Evolutionary conservation across 2,329 filamentous ascomycete species (phyloP), one percentile per base, ranked within the genome.

Genomic region (Phaeosphaeriaceae sp.): DNA sequence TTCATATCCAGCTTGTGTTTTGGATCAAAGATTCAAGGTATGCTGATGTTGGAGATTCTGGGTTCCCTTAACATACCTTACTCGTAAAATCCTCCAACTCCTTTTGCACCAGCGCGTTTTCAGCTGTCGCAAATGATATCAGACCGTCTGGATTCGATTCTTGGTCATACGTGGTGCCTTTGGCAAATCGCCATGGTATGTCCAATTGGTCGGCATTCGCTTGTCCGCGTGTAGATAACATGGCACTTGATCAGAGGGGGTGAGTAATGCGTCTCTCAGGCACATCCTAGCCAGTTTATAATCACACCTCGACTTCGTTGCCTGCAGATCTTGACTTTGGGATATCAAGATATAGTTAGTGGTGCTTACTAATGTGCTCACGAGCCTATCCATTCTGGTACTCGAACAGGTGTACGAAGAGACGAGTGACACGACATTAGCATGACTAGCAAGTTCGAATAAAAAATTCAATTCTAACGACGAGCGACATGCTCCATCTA

Each of bases 101-200:
- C 19, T 76, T 61, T 46, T 85, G 83, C 79, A 85, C 82, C 25
- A 86, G 76, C 0, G 73, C 70, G 64, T 86, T 86, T 66, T 86
- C 84, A 1, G 84, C 84, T 2, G 85, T 77, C 0, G 82, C 83
- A 1, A 86, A 76, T 54, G 80, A 84, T 24, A 85, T 71, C 54
- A 80, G 80, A 17, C 84, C 83, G 5, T 68, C 60, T 0, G 80
- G 78, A 54, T 82, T 82, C 10, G 68, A 63, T 3, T 68, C 53
- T 0, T 78, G 75, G 48, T 82, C 63, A 73, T 79, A 86, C 19
- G 45, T 54, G n/a, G 51, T 58, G 50, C 36, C 31, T 15, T 53
- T 36, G 19, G 56, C 54, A 44, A 61, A 64, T 20, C 57, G 55
- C 59, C 61, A 66, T 7, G 63, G 57, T n/a, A 62, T 58, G 21